Conservation (phyloP, 345 rosid species). For the Sonneratia caseolaris region DNA sequence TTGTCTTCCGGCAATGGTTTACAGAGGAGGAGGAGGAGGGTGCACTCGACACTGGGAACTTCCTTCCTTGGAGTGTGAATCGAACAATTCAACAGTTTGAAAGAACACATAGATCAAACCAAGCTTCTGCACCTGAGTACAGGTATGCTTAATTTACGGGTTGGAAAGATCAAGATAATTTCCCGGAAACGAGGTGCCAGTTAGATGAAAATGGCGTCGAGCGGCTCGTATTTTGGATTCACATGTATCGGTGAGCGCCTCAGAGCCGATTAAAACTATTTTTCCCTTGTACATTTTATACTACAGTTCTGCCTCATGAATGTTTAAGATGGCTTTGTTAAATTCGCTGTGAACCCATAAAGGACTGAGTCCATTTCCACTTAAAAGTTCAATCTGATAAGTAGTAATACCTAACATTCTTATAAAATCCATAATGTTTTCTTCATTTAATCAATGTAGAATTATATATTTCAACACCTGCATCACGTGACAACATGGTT, state of each 20-base stretch:
- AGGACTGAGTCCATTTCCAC: too few relatives aligned
- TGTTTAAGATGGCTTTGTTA: slow-evolving; percentile 79
- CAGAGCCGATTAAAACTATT: too few relatives aligned
- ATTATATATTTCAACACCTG: too few relatives aligned
- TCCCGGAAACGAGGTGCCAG: not conserved
- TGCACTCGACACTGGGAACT: slow-evolving; percentile 90
- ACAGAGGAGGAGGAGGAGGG: slow-evolving; percentile 95
- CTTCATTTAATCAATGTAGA: too few relatives aligned
- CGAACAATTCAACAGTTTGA: slow-evolving; percentile 99
- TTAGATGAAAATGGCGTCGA: not conserved
- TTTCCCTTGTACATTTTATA: not conserved
- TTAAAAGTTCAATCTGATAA: too few relatives aligned
- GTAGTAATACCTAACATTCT: too few relatives aligned
- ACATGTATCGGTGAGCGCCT: not conserved
- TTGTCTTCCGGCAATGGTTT: slow-evolving; percentile 6
- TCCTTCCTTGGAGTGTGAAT: slow-evolving; percentile 99
- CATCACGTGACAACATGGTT: too few relatives aligned
- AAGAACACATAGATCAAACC: slow-evolving; percentile 96
- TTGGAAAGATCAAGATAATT: not conserved
- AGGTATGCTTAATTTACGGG: slow-evolving; percentile 31
- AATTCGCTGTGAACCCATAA: too few relatives aligned
- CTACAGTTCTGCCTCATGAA: slow-evolving; percentile 64
- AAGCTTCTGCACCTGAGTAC: slow-evolving; percentile 97
- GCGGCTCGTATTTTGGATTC: not conserved
- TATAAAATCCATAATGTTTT: too few relatives aligned